Evolutionary conservation across 169 alveolate genomes (phyloP).

Genomic region (Cryptosporidium tyzzeri): DNA sequence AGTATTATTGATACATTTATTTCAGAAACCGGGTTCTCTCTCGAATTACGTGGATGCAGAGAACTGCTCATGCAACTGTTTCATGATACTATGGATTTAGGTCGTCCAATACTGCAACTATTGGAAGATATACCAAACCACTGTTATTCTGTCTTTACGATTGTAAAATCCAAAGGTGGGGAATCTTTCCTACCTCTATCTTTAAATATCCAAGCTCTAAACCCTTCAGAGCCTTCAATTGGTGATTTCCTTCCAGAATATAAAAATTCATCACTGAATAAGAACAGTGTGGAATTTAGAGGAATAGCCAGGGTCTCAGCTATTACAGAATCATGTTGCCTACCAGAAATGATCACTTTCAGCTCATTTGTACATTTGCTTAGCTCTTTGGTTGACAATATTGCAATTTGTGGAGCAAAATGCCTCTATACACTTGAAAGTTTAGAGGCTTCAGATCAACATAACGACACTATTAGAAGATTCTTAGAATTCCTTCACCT

Average conservation of each 20-base stretch:
- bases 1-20: constrained; percentile 55
- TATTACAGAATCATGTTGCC: constrained; percentile 51
- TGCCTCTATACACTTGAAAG: constrained; percentile 58
- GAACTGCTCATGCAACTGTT: constrained; percentile 61
- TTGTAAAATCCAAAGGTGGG: constrained; percentile 26
- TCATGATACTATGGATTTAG: constrained; percentile 71
- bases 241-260: constrained; percentile 19
- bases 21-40: constrained; percentile 25
- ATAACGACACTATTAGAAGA: constrained; percentile 67
- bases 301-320: constrained; percentile 54
- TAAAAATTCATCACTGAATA: constrained; percentile 24
- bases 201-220: constrained; percentile 41
- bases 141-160: constrained; percentile 44
- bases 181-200: constrained; percentile 35
- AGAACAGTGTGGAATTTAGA: constrained; percentile 17
- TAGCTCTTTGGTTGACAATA: constrained; percentile 36
- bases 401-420: constrained; percentile 64
- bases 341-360: constrained; percentile 64
- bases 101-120: constrained; percentile 74
- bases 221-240: constrained; percentile 26
- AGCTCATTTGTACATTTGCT: constrained; percentile 40
- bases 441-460: constrained; percentile 61
- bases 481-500: constrained; percentile 67
- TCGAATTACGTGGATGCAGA: constrained; percentile 43
- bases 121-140: constrained; percentile 69